phyloP scores from a whole-genome alignment of 2,329 filamentous ascomycete genomes.

The Amesomyces nigricolor region DNA sequence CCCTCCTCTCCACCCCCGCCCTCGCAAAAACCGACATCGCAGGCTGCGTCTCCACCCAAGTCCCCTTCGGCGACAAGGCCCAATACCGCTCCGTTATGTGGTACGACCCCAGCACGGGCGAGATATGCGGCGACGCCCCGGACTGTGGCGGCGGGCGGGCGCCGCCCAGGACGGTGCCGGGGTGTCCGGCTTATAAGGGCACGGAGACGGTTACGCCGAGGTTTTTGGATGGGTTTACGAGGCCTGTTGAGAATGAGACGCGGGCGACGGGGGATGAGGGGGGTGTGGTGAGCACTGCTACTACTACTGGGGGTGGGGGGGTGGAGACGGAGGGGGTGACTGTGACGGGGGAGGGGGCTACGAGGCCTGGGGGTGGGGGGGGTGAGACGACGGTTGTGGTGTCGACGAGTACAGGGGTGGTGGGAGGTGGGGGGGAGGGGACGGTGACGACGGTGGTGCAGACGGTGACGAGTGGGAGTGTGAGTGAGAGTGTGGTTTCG shows the following conservation, averaged over 20 bases:
- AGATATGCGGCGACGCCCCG: slow-evolving; percentile 53
- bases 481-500: too few species aligned
- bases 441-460: too few species aligned
- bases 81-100: slow-evolving; percentile 47
- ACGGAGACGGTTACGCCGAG: slow-evolving; percentile 49
- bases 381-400: too few species aligned
- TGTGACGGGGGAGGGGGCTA: slow-evolving; percentile 30
- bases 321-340: slow-evolving; percentile 25
- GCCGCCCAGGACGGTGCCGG: slow-evolving; percentile 58
- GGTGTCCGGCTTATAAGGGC: slow-evolving; percentile 51
- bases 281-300: too few species aligned
- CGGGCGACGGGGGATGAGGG: too few species aligned
- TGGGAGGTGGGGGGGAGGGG: too few species aligned
- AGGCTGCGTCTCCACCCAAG: slow-evolving; percentile 40
- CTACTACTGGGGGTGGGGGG: too few species aligned
- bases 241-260: too few species aligned
- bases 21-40: slow-evolving; percentile 38
- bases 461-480: too few species aligned
- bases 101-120: slow-evolving; percentile 58
- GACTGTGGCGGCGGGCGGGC: slow-evolving; percentile 65
- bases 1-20: slow-evolving; percentile 25
- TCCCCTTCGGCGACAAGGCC: slow-evolving; percentile 29
- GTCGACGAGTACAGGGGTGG: background rate
- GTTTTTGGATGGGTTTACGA: background rate
- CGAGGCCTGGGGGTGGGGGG: slow-evolving; percentile 23